Base-by-base conservation (phyloP, 148 eudicot species). In the Simmondsia chinensis region DNA sequence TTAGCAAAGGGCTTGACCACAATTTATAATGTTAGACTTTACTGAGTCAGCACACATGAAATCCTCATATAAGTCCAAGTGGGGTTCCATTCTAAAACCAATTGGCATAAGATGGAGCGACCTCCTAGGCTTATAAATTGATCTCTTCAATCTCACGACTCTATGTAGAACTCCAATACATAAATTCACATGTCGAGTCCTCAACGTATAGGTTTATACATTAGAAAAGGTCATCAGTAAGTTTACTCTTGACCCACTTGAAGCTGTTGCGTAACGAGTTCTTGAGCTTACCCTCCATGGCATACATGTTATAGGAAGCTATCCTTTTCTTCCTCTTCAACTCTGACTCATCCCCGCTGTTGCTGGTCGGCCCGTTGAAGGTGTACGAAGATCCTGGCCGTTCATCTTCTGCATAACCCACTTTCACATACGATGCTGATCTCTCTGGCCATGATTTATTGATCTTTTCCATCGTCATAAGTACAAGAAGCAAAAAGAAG, bases 241-340 rank as follows among this genome's bases (percentile, higher is more conserved):
- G 71, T 60, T 85, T 89, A 66, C 64, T 76, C 83, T 89, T 89
- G 77, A 89, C 70, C 97, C 95, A 81, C 76, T 85, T 81, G 60
- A 81, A 71, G 70, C 97, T 80, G 73, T 76, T 84, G 38, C 70
- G 48, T 7, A 84, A 37, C 3, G 87, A 79, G 2, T 82, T 78
- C 49, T 89, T 85, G 61, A 89, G 64, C 82, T 79, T 89, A 59
- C 88, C 95, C 78, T 89, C 97, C 64, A 66, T 38, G 4, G 97
- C 50, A 45, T 81, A 89, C 83, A 76, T 76, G 34, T 89, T 82
- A 45, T 89, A 89, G 4, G 80, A 63, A 8, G 93, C 85, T 37
- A 85, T 83, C 46, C 95, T 76, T 64, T 79, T 89, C 79, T 73
- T 82, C 69, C 95, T 85, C 93, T 82, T 85, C 41, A 53, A 21